Evolutionary conservation across 805 yeast genomes (phyloP).

Genomic region (Vanderwaltozyma verrucispora): DNA sequence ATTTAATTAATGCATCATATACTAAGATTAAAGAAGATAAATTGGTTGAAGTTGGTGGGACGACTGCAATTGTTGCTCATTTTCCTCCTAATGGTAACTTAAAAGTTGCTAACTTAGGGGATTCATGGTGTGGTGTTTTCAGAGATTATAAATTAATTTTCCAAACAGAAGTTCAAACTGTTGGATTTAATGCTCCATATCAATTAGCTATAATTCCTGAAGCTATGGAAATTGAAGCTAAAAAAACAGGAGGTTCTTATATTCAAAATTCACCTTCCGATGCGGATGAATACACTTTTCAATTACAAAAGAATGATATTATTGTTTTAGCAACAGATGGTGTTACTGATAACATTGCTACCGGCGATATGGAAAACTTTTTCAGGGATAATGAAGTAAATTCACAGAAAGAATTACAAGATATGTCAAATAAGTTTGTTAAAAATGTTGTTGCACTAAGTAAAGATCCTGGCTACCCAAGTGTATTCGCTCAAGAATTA

Average conservation of each 20-base stretch:
- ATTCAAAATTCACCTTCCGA: conserved; percentile 60
- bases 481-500: conserved; percentile 64
- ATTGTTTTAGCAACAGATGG: conserved; percentile 90
- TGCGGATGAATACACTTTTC: conserved; percentile 58
- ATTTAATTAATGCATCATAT: conserved; percentile 48
- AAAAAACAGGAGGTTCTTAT: conserved; percentile 46
- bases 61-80: conserved; percentile 83
- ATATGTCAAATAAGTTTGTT: conserved; percentile 48
- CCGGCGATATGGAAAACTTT: conserved; percentile 60
- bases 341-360: conserved; percentile 71
- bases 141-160: conserved; percentile 50
- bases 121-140: conserved; percentile 87
- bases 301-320: conserved; percentile 61
- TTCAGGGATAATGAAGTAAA: conserved; percentile 39
- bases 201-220: conserved; percentile 81
- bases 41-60: conserved; percentile 78
- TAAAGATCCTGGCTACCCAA: conserved; percentile 60
- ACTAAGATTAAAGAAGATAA: conserved; percentile 40
- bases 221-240: conserved; percentile 43
- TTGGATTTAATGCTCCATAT: conserved; percentile 84
- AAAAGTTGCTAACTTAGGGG: conserved; percentile 76
- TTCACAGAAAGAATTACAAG: conserved; percentile 30
- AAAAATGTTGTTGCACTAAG: conserved; percentile 57
- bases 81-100: conserved; percentile 43
- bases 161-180: conserved; percentile 70